Evolutionary conservation across 257 asterid genomes (phyloP).

Genomic region (Cinchona pubescens): DNA sequence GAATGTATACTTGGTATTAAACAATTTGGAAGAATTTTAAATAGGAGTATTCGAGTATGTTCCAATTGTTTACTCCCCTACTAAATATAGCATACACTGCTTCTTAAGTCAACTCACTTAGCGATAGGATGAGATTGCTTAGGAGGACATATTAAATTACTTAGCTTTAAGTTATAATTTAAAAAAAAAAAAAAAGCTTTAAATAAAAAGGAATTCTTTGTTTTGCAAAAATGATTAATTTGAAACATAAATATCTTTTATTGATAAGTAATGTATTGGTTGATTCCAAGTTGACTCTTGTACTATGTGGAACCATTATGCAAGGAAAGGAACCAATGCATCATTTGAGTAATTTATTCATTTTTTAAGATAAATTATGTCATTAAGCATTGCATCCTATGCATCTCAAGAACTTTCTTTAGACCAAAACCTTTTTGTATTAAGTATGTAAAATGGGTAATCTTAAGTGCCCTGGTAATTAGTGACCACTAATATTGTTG

Average conservation of each 20-base stretch:
- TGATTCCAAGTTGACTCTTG: constrained; percentile 33
- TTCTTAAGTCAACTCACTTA: constrained; percentile 15
- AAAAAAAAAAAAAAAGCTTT: too few species aligned
- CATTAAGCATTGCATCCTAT: not conserved
- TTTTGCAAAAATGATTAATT: not conserved
- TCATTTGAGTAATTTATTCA: not conserved
- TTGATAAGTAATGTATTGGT: constrained; percentile 23
- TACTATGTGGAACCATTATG: constrained; percentile 8
- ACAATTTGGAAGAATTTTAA: not conserved
- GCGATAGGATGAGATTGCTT: not conserved
- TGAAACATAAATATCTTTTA: not conserved
- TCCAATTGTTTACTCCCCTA: not conserved
- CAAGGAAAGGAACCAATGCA: constrained; percentile 21
- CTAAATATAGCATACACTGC: not conserved
- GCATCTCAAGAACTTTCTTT: not conserved
- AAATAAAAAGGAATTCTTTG: not conserved
- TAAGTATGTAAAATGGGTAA: constrained; percentile 13
- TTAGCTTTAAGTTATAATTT: not conserved
- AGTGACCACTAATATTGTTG: constrained; percentile 15
- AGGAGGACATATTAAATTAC: not conserved
- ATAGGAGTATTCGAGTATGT: constrained; percentile 1
- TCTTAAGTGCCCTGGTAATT: constrained; percentile 23
- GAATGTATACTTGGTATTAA: not conserved
- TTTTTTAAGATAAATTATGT: constrained; percentile 7
- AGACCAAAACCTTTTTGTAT: constrained; percentile 9